Base-by-base conservation (phyloP, 306 rosid genomes). In the Luffa acutangula region DNA sequence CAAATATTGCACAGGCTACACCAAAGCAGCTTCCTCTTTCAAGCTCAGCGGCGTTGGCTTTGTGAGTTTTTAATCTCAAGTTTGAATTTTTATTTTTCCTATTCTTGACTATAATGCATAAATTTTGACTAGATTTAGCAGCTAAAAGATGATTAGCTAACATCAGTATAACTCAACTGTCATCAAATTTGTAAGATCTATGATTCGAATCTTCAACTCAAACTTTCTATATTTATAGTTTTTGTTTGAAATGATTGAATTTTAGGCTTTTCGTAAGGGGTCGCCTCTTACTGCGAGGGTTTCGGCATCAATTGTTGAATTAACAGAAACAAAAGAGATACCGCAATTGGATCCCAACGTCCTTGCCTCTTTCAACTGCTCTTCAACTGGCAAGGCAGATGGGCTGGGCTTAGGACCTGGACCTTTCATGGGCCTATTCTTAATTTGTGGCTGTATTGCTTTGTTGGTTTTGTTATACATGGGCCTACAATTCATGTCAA, bases 1-100 rank as follows among this genome's bases (percentile, higher is more conserved):
- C 49, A 86, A 72, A 80, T 78, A 86, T 81, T 84, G 97, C 75
- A 67, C 20, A 15, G 93, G 90, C 36, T 75, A 64, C 77, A 69
- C 57, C 56, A 85, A n/a, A 79, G 80, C 89, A 18, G 75, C 2
- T 62, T 88, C 84, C 39, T 58, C 82, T 20, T 77, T 72, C 80
- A 89, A 65, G 66, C 87, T 88, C 4, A 91, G 90, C 18, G 91
- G 93, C 79, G 59, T 85, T 7, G 93, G 93, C 52, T 92, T 84
- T 80, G 95, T 89, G 42, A 76, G 91, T 83, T 54, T 49, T 6
- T 56, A 4, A 1, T 56, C 60, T 56, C 31, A 7, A n/a, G 31
- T 25, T 25, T 25, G 31, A 25, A 25, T 25, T 25, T 25, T 25
- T 25, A 25, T 25, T 25, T 25, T 25, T 25, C 31, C 31, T 25